These are phyloP conservation scores for Alternaria brassicae DNA, from an alignment of 2,329 filamentous ascomycete genomes.

Conservation along the genomic window DNA sequence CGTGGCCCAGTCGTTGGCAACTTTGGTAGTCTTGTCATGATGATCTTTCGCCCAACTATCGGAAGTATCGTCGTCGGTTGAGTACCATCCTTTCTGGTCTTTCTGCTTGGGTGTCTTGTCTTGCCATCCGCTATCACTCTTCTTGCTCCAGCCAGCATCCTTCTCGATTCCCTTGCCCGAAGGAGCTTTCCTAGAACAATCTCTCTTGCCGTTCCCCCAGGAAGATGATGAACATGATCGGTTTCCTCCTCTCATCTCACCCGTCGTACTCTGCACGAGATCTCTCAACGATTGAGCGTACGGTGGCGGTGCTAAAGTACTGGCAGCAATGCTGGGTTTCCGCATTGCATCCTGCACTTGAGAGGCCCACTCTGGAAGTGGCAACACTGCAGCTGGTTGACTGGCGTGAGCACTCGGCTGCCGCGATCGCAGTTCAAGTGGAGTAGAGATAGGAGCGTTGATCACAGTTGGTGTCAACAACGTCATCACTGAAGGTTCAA, in stretches of 20 bases:
- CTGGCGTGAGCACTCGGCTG: not conserved
- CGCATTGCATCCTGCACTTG: not conserved
- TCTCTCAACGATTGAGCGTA: slow-evolving; percentile 4
- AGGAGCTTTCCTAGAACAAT: not conserved
- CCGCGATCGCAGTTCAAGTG: not conserved
- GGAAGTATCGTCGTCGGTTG: not conserved
- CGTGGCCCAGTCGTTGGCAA: not conserved
- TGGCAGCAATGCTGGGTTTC: slow-evolving; percentile 4
- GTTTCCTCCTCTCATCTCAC: not conserved
- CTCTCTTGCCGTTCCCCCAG: slow-evolving; percentile 11
- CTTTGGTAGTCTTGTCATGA: not conserved
- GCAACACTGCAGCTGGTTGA: not conserved
- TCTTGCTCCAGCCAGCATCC: not conserved
- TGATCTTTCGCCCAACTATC: not conserved
- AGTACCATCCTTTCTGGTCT: not conserved
- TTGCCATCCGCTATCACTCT: not conserved
- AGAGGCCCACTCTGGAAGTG: slow-evolving; percentile 14
- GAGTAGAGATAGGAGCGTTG: not conserved
- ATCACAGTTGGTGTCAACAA: slow-evolving; percentile 5
- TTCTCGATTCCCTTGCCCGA: not conserved
- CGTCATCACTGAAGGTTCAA: slow-evolving; percentile 4
- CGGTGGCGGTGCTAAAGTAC: slow-evolving; percentile 11
- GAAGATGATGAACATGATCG: slow-evolving; percentile 7
- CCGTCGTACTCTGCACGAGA: not conserved
- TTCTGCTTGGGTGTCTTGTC: not conserved